Conservation (phyloP, 345 rosid genomes). For the Lepidium didymum region DNA sequence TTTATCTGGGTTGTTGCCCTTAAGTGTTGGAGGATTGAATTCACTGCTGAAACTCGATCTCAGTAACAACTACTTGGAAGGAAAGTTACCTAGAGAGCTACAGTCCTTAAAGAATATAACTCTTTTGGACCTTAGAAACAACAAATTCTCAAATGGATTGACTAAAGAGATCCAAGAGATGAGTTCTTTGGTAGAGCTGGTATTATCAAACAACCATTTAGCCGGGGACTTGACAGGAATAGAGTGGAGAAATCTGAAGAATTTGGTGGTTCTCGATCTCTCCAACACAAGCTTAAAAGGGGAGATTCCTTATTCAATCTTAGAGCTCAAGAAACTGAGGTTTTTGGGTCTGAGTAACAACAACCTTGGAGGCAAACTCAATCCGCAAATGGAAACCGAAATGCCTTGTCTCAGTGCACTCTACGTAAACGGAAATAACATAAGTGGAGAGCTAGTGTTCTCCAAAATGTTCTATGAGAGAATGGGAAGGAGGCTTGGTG, state of each 20-base stretch:
- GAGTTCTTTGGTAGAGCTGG: conserved; percentile 57
- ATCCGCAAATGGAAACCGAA: conserved; percentile 45
- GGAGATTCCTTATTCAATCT: conserved; percentile 54
- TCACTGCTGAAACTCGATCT: conserved; percentile 80
- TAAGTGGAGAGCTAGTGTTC: conserved; percentile 68
- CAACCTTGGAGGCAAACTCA: conserved; percentile 51
- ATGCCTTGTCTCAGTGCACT: conserved; percentile 58
- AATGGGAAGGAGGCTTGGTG: conserved; percentile 79
- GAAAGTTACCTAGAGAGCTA: conserved; percentile 43
- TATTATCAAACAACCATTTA: conserved; percentile 54
- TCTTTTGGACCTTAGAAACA: conserved; percentile 71
- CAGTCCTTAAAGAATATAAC: conserved; percentile 55
- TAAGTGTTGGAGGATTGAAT: conserved; percentile 41
- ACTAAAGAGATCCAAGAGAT: conserved; percentile 47
- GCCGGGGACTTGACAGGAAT: conserved; percentile 45
- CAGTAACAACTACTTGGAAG: conserved; percentile 60
- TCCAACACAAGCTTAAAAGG: conserved; percentile 47
- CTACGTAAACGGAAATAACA: conserved; percentile 71
- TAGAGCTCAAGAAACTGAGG: conserved; percentile 59
- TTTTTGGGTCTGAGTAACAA: conserved; percentile 70
- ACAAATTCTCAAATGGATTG: conserved; percentile 65
- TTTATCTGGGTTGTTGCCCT: conserved; percentile 61
- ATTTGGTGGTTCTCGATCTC: conserved; percentile 62
- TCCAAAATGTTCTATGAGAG: conserved; percentile 47
- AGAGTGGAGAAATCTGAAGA: conserved; percentile 51